A percentile compares a stretch with the other conserved stretches of the same genome.
Evolutionary conservation across 2,329 filamentous ascomycete genomes (phyloP).

Genomic region (Byssothecium circinans): DNA sequence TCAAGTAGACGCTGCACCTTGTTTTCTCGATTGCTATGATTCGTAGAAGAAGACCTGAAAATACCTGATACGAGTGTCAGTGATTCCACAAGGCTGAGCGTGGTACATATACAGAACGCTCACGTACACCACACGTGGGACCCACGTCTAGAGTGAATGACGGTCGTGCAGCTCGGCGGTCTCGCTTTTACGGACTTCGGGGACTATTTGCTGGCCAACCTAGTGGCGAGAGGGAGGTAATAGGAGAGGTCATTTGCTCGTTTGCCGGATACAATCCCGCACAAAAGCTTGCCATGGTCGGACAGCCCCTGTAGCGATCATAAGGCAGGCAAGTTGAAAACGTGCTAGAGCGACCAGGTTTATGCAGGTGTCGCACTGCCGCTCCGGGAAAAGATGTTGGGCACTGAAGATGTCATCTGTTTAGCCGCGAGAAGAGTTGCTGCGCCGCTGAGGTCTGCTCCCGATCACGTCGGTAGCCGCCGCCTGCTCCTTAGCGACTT

Average conservation of each 20-base stretch:
- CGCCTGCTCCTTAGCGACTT: conserved; percentile 3
- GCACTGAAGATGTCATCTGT: neutral
- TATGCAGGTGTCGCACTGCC: conserved; percentile 3
- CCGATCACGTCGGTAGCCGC: neutral
- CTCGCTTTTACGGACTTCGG: conserved; percentile 2
- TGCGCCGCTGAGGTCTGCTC: conserved; percentile 1
- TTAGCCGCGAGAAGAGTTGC: neutral
- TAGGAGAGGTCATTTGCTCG: neutral
- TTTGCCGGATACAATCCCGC: neutral
- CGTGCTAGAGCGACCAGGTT: neutral
- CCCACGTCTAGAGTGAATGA: neutral
- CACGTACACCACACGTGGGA: neutral
- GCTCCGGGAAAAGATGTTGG: conserved; percentile 3
- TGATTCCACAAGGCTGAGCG: neutral
- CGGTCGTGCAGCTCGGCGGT: neutral
- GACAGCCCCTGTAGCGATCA: conserved; percentile 3
- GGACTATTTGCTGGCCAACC: too few relatives aligned
- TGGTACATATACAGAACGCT: neutral
- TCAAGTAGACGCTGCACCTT: too few relatives aligned
- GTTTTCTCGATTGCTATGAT: neutral
- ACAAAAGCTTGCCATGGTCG: neutral
- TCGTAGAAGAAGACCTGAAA: neutral
- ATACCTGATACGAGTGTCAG: neutral
- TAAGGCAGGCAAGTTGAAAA: neutral
- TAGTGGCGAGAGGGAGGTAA: neutral